These are phyloP conservation scores for Trichomonascaceae sp. DNA, from an alignment of 1,139 yeast genomes.

Conservation along the genomic window DNA sequence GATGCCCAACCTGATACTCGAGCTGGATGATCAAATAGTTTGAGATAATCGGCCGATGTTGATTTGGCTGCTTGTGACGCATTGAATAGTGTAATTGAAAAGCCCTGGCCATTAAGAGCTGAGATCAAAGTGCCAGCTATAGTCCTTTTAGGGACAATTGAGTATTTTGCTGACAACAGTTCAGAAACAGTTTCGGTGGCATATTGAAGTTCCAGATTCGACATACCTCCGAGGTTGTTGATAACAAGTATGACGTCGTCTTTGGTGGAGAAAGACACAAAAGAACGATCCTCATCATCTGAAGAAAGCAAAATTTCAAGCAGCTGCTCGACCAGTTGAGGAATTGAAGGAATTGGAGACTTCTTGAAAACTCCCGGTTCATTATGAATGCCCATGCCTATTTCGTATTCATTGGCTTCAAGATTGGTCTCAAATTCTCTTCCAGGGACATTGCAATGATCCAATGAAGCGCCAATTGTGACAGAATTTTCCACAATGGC, in stretches of 20 bases:
- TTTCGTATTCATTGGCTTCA: conserved; percentile 60
- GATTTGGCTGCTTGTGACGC: conserved; percentile 41
- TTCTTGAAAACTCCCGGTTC: conserved; percentile 78
- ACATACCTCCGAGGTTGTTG: conserved; percentile 81
- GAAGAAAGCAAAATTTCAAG: conserved; percentile 27
- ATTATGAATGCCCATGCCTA: conserved; percentile 94
- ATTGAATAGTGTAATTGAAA: conserved; percentile 71
- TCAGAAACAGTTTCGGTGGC: conserved; percentile 49
- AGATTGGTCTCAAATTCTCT: conserved; percentile 51
- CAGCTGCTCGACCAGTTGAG: conserved; percentile 34
- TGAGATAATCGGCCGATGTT: conserved; percentile 33
- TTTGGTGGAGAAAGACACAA: conserved; percentile 47
- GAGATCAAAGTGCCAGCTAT: conserved; percentile 75
- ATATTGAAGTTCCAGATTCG: conserved; percentile 66
- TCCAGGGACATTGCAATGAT: conserved; percentile 87
- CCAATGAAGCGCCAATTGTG: conserved; percentile 85
- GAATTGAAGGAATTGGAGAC: conserved; percentile 55
- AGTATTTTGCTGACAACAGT: conserved; percentile 40
- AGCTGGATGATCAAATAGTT: conserved; percentile 60
- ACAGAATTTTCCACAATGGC: conserved; percentile 60
- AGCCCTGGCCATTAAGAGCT: conserved; percentile 87
- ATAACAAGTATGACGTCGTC: conserved; percentile 67
- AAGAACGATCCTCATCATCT: conserved; percentile 33
- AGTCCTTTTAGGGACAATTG: conserved; percentile 58
- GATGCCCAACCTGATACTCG: conserved; percentile 79